Conservation (phyloP, 495 filamentous ascomycete species). For the Aspergillus affinis region DNA sequence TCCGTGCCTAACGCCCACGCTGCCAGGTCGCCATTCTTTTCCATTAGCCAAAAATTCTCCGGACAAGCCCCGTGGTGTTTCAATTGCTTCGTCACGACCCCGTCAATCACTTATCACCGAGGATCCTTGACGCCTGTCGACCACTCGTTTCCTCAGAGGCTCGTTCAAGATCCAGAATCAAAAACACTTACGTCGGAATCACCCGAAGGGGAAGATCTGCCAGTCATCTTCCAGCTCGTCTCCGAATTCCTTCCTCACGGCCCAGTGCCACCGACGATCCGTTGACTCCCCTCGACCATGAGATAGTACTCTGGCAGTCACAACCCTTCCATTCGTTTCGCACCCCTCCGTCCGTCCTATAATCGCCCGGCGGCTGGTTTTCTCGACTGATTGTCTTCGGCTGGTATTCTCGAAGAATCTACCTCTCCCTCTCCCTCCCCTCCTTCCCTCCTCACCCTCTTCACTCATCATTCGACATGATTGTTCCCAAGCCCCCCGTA, state of each 20-base stretch:
- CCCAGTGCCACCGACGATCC: constrained; percentile 18
- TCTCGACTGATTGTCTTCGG: constrained; percentile 29
- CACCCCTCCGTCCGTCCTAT: constrained; percentile 17
- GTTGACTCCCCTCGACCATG: constrained; percentile 26
- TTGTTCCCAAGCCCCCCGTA: constrained; percentile 62
- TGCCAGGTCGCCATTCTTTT: constrained; percentile 22
- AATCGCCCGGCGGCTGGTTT: constrained; percentile 30
- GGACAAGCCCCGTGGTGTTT: not conserved
- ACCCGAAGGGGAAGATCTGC: not conserved
- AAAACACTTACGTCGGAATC: not conserved
- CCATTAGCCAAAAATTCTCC: not conserved
- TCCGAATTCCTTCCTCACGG: constrained; percentile 5
- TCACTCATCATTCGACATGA: constrained; percentile 46
- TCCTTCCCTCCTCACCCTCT: constrained; percentile 2
- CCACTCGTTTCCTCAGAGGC: not conserved
- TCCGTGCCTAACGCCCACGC: constrained; percentile 12
- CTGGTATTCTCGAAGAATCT: constrained; percentile 31
- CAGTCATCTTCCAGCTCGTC: not conserved
- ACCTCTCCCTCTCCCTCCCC: constrained; percentile 3
- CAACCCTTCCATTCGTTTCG: constrained; percentile 22
- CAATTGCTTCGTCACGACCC: not conserved
- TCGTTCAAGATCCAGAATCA: not conserved
- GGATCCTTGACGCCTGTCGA: not conserved
- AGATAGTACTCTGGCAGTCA: constrained; percentile 48
- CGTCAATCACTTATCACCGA: not conserved